Evolutionary conservation across 202 grass and related monocot genomes (phyloP).

Genomic region (Schoenoplectus triqueter): DNA sequence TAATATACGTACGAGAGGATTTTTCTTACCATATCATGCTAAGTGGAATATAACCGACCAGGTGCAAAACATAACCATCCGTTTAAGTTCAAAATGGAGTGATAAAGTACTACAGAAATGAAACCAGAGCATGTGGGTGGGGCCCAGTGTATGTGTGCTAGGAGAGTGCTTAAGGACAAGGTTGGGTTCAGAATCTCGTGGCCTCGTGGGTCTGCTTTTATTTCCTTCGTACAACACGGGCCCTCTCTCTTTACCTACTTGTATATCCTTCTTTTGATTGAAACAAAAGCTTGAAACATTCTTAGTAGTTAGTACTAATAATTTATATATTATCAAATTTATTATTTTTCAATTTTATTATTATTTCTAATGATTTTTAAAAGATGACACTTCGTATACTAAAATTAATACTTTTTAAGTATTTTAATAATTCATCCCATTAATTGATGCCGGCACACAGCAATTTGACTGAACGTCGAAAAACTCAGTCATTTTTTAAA

Average conservation of each 20-base stretch:
- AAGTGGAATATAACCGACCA: neutral
- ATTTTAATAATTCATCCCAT: too few relatives aligned
- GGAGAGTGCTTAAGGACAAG: constrained; percentile 17
- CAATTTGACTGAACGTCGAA: too few relatives aligned
- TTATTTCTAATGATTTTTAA: too few relatives aligned
- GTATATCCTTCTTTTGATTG: neutral
- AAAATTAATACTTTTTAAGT: too few relatives aligned
- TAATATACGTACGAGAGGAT: neutral
- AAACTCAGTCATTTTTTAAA: too few relatives aligned
- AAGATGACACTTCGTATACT: too few relatives aligned
- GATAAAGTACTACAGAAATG: neutral
- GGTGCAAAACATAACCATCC: neutral
- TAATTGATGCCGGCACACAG: too few relatives aligned
- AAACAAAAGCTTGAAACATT: neutral
- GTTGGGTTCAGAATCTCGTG: constrained; percentile 35
- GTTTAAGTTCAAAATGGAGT: constrained; percentile 15
- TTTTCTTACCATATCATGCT: neutral
- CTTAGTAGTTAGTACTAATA: too few relatives aligned
- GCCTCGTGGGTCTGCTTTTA: constrained; percentile 1
- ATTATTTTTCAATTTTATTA: too few relatives aligned
- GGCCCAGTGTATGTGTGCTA: constrained; percentile 13
- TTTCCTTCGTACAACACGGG: constrained; percentile 5
- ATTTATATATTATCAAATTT: too few relatives aligned
- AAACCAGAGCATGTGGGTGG: constrained; percentile 38
- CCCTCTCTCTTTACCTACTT: constrained; percentile 25